Base-by-base conservation (phyloP, 2,329 filamentous ascomycete species). In the Trichophaea hybrida region DNA sequence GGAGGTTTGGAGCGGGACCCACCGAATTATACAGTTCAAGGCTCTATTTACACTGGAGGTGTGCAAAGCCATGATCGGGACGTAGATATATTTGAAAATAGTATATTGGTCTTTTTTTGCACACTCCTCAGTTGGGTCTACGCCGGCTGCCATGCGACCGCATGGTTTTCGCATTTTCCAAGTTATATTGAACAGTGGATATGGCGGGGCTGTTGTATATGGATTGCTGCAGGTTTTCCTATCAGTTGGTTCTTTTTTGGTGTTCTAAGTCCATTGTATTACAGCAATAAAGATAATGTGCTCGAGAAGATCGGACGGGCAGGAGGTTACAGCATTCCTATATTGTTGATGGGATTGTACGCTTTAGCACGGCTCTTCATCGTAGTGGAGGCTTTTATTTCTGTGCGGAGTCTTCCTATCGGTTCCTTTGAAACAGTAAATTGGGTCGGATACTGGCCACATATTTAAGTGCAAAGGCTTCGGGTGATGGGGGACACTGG, bases 131-230 rank as follows among this genome's bases (percentile, higher is more conserved):
- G 38, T 43, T 44, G 43, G 8, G 17, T 56, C 5, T 46, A 56
- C 15, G 54, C 37, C 13, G 54, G 15, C 4, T 17, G 7, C 13
- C 54, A 56, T 56, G 54, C 54, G 5, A 56, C 37, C 17, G 54
- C 54, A 40, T 55, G 53, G 53, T 40, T 40, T 8, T 10, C 53
- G 5, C 53, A 46, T 13, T 56, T 56, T 7, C 54, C 54, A 3
- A 40, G 37, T 2, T 17, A 3, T 13, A 5, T 32, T 13, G 54
- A 56, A 13, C 37, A 24, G 13, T 31, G 40, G n/a, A 13, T 56
- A 7, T 56, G 54, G 54, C 2, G 17, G 1, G 10, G 31, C 24
- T 44, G 37, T 10, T 56, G 54, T 15, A 33, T 56, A 31, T 10
- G 35, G 15, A 32, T 56, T 48, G 37, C 10, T 31, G 44, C 13